Conservation (phyloP, 2,329 filamentous ascomycete species). For the Cytospora piceae region DNA sequence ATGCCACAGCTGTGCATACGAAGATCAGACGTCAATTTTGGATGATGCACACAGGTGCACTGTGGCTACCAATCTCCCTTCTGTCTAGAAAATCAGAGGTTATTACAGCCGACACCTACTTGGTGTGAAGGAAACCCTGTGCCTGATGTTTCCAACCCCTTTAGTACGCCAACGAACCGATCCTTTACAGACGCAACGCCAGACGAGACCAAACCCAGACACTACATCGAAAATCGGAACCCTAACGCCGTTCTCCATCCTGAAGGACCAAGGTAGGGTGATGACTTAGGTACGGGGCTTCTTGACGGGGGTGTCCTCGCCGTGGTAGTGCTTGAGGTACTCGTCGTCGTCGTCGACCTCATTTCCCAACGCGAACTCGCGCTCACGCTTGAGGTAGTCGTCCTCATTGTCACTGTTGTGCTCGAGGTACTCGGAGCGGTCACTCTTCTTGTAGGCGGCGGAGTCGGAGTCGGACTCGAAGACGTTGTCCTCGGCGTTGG, state of each 20-base stretch:
- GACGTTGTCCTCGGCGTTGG: background rate
- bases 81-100: background rate
- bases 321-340: background rate
- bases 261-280: background rate
- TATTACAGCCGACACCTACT: background rate
- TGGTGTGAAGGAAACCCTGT: too few relatives aligned
- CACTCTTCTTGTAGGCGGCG: background rate
- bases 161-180: background rate
- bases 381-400: background rate
- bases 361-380: background rate
- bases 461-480: background rate
- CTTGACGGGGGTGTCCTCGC: background rate
- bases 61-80: background rate
- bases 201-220: background rate
- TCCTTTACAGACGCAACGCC: background rate
- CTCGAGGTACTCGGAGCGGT: background rate
- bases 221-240: background rate
- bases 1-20: background rate
- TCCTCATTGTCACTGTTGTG: background rate
- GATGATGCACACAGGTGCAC: background rate
- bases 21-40: background rate
- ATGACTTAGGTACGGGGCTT: conserved; percentile 4
- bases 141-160: background rate
- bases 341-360: conserved; percentile 1
- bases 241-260: background rate